Evolutionary conservation across 805 yeast species (phyloP).

Genomic region (Millerozyma miso): DNA sequence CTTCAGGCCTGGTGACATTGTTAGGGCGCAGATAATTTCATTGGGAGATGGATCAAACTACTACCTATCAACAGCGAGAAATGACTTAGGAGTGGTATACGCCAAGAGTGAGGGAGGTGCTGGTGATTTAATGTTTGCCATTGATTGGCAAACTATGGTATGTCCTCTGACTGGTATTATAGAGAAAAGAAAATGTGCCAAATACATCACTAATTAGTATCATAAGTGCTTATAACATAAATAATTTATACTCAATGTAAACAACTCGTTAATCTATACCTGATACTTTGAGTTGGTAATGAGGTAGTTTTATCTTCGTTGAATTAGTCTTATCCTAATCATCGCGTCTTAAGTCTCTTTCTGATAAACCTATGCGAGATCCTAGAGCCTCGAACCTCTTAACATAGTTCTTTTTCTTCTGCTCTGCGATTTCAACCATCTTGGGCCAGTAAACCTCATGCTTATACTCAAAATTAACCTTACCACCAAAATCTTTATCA

Average conservation of each 20-base stretch:
- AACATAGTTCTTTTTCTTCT: slow-evolving; percentile 59
- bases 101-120: slow-evolving; percentile 67
- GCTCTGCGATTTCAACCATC: slow-evolving; percentile 55
- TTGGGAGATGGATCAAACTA: slow-evolving; percentile 93
- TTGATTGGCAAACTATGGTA: slow-evolving; percentile 95
- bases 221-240: too few species aligned
- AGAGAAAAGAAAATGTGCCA: slow-evolving; percentile 88
- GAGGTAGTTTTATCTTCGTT: too few species aligned
- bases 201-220: slow-evolving; percentile 49
- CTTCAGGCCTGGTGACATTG: slow-evolving; percentile 89
- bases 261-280: too few species aligned
- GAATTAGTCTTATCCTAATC: too few species aligned
- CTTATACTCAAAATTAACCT: slow-evolving; percentile 74
- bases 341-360: slow-evolving; percentile 63
- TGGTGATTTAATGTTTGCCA: slow-evolving; percentile 78
- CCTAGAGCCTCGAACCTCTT: slow-evolving; percentile 72
- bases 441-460: slow-evolving; percentile 80
- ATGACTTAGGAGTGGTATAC: slow-evolving; percentile 90
- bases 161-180: slow-evolving; percentile 68
- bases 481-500: slow-evolving; percentile 82
- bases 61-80: slow-evolving; percentile 82
- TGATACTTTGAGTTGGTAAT: too few species aligned
- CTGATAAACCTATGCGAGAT: slow-evolving; percentile 67
- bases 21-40: slow-evolving; percentile 77
- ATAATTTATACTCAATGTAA: too few species aligned